A percentile compares a stretch with the other conserved stretches of the same genome.
These are phyloP conservation scores for Tuber magnatum DNA, from an alignment of 495 filamentous ascomycete genomes.

Conservation along the genomic window DNA sequence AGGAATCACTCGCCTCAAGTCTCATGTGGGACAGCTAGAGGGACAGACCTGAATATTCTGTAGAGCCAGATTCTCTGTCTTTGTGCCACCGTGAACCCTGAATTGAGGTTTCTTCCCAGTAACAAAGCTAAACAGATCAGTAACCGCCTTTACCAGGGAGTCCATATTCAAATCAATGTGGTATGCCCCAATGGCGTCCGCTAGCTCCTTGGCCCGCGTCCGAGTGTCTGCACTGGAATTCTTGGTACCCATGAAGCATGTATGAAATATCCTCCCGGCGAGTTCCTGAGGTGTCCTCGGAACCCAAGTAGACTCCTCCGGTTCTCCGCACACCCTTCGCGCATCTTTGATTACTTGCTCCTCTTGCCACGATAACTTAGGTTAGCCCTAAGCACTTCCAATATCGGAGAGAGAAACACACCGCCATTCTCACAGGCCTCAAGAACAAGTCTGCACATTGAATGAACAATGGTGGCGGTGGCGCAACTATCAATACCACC, in stretches of 20 bases:
- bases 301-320: slow-evolving; percentile 48
- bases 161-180: slow-evolving; percentile 76
- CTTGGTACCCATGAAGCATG: slow-evolving; percentile 73
- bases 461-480: slow-evolving; percentile 61
- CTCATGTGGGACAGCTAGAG: not conserved
- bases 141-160: slow-evolving; percentile 51
- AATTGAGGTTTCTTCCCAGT: slow-evolving; percentile 58
- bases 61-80: slow-evolving; percentile 58
- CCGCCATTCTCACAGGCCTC: slow-evolving; percentile 55
- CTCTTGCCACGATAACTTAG: slow-evolving; percentile 32
- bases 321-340: slow-evolving; percentile 54
- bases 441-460: slow-evolving; percentile 70
- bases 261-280: slow-evolving; percentile 60
- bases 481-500: slow-evolving; percentile 70
- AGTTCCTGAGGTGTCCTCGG: slow-evolving; percentile 58
- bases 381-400: slow-evolving; percentile 5
- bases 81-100: slow-evolving; percentile 59
- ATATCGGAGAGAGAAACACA: slow-evolving; percentile 28
- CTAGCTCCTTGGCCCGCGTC: slow-evolving; percentile 59
- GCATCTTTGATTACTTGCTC: slow-evolving; percentile 65
- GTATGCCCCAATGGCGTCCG: slow-evolving; percentile 63
- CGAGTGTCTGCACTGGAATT: slow-evolving; percentile 68
- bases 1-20: slow-evolving; percentile 25
- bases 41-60: slow-evolving; percentile 63
- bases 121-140: slow-evolving; percentile 50